These are phyloP conservation scores for Sideroxylon spinosum DNA, from an alignment of 179 eudicot genomes.

Conservation along the genomic window DNA sequence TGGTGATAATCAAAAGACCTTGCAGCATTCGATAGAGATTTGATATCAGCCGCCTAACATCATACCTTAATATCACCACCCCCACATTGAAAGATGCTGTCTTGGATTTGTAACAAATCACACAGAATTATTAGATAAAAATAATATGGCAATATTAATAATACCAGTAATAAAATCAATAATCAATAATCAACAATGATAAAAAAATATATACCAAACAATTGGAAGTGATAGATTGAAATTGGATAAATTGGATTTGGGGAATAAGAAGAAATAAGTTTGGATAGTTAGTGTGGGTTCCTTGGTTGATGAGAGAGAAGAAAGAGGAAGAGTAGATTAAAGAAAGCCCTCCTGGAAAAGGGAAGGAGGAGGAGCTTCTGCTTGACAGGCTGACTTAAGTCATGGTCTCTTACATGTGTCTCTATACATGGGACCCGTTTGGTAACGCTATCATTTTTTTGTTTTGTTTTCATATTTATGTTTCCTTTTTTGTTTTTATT, in stretches of 20 bases:
- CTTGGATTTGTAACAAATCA: constrained; percentile 6
- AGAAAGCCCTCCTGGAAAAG: background rate
- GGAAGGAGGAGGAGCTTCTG: background rate
- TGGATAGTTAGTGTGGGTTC: background rate
- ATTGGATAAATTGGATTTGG: constrained; percentile 7
- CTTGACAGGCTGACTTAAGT: background rate
- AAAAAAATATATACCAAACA: background rate
- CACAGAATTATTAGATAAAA: background rate
- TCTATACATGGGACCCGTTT: no score
- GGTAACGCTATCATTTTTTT: no score
- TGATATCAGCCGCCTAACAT: no score
- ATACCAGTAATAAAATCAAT: background rate
- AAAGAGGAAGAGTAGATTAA: background rate
- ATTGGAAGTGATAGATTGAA: background rate
- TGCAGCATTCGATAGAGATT: no score
- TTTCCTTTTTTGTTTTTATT: no score
- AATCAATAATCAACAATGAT: background rate
- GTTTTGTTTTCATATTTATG: no score
- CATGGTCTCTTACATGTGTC: no score
- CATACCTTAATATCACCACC: no score
- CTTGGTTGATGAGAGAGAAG: background rate
- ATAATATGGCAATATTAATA: background rate
- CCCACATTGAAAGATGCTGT: constrained; percentile 2
- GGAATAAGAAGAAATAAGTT: background rate
- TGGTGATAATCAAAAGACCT: no score